Conservation (phyloP, 129 eudicot genomes). For the Arctium minus region DNA sequence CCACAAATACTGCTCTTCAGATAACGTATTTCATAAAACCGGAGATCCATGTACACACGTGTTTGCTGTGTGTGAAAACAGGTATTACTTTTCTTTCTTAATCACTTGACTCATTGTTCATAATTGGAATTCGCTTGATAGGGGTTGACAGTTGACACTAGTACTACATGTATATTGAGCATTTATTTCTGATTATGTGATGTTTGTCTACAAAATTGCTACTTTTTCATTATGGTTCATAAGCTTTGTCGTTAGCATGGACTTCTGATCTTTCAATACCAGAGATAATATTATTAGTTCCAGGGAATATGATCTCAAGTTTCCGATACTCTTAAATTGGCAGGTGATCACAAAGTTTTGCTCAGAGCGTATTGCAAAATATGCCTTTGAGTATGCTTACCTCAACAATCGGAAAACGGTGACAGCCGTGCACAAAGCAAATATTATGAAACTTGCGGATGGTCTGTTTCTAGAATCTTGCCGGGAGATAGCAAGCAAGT, state of each 20-base stretch:
- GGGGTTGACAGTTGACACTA: neutral
- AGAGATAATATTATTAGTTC: neutral
- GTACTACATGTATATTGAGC: neutral
- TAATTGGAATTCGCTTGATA: neutral
- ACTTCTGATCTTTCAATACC: neutral
- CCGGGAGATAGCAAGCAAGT: slow-evolving; percentile 79
- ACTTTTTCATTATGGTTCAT: neutral
- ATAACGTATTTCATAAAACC: too few species aligned
- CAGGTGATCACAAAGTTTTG: slow-evolving; percentile 96
- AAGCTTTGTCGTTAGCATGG: neutral
- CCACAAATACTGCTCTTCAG: too few species aligned
- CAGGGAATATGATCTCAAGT: neutral
- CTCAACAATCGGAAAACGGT: slow-evolving; percentile 89
- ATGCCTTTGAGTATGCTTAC: slow-evolving; percentile 94
- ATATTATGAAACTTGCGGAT: slow-evolving; percentile 98
- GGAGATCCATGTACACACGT: too few species aligned
- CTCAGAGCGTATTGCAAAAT: slow-evolving; percentile 92
- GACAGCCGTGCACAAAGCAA: slow-evolving; percentile 98
- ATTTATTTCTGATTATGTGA: neutral
- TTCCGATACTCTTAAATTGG: neutral
- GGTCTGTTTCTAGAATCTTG: slow-evolving; percentile 94
- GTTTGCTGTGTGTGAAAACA: too few species aligned
- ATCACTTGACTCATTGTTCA: too few species aligned
- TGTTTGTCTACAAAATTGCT: neutral
- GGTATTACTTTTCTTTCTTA: too few species aligned